Base-by-base conservation (phyloP, 2,329 filamentous ascomycete species). In the Penicillium sp. region DNA sequence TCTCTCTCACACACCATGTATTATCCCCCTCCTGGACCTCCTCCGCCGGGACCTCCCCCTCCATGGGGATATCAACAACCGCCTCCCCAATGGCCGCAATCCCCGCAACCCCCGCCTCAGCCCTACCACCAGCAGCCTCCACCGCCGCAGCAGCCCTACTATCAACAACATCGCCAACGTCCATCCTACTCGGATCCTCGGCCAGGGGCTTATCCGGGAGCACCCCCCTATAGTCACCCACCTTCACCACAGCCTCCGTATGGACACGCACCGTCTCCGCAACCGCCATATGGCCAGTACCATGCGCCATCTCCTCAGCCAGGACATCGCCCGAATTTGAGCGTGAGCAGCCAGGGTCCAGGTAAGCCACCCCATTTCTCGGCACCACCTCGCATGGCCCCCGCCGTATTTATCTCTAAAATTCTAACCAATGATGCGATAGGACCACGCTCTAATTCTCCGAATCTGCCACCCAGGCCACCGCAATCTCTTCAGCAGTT, bases 401-500 rank as follows among this genome's bases (percentile, higher is more conserved):
- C 19, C 19, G 10, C 6, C 11, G 19, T 30, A 19, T 28, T 14
- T 22, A 22, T 10, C 30, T 7, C 28, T 30, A 7, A 16, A 40
- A 7, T 6, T 13, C 37, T 53, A 11, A 42, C n/a, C 14, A 10
- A 10, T 37, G 35, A 7, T 4, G n/a, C 14, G 28, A 22, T 19
- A 75, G 65, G 86, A 83, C 76, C 77, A 77, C 66, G 86, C 84
- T 64, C 85, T 46, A 59, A 57, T 30, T 60, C 85, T 67, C 82
- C 82, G 54, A 76, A 76, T 66, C 84, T 83, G 8, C 90, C 91
- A 51, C 86, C 88, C 6, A 84, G 87, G 48, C 90, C 91, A 10
- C 89, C 90, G 22, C 74, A 84, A 61, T 81, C 83, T 60, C 82
- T 88, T 63, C 90, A 93, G 75, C 83, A 84, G 64, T 95, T 95